phyloP scores from a whole-genome alignment of 2,329 filamentous ascomycete genomes.

The Periconia sp. region DNA sequence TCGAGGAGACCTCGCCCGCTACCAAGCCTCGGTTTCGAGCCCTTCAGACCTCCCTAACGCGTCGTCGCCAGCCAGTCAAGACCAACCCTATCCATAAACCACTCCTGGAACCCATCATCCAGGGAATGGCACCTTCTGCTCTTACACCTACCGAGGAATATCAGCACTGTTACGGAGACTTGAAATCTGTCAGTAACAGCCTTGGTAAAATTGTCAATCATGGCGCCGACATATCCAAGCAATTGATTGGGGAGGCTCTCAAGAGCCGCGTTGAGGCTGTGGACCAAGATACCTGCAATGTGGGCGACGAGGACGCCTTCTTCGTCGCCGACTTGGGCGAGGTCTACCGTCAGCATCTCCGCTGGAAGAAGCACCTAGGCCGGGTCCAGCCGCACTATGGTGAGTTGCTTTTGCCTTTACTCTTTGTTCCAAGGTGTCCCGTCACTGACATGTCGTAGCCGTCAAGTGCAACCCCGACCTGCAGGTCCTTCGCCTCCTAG shows the following conservation, averaged over 20 bases:
- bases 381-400: slow-evolving; percentile 97
- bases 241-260: slow-evolving; percentile 85
- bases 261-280: slow-evolving; percentile 83
- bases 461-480: slow-evolving; percentile 99
- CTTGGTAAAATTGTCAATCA: slow-evolving; percentile 51
- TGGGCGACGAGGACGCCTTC: slow-evolving; percentile 96
- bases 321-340: slow-evolving; percentile 98
- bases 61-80: slow-evolving; percentile 32
- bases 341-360: slow-evolving; percentile 97
- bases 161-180: slow-evolving; percentile 47
- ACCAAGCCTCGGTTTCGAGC: slow-evolving; percentile 87
- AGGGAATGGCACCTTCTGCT: slow-evolving; percentile 76
- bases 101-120: slow-evolving; percentile 42
- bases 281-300: slow-evolving; percentile 84
- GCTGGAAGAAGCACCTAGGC: slow-evolving; percentile 94
- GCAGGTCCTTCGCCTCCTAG: slow-evolving; percentile 84
- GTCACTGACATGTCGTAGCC: slow-evolving; percentile 61
- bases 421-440: too few species aligned
- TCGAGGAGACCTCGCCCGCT: slow-evolving; percentile 94
- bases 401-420: too few species aligned
- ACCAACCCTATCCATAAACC: slow-evolving; percentile 15
- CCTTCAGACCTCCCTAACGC: slow-evolving; percentile 95
- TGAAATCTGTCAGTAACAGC: slow-evolving; percentile 33
- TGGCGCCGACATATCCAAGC: slow-evolving; percentile 67
- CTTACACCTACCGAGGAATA: slow-evolving; percentile 56